Conservation (phyloP, 2,329 filamentous ascomycete genomes). For the Aureobasidium sp. region DNA sequence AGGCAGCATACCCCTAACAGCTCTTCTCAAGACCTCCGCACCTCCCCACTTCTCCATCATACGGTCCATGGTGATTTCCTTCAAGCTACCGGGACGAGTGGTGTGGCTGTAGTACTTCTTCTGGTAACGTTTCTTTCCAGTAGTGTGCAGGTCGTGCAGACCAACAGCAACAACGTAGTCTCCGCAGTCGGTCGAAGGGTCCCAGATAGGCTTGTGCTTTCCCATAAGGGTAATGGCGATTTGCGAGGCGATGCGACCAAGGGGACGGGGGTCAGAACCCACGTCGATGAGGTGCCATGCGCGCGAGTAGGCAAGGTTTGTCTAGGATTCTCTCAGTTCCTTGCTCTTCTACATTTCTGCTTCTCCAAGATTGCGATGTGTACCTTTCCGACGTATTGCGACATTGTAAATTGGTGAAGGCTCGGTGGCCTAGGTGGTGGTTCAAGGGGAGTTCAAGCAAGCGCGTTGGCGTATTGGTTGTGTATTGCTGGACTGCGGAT, state of each 20-base stretch:
- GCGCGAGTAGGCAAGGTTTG: slow-evolving; percentile 90
- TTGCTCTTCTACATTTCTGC: background rate
- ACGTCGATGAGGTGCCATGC: slow-evolving; percentile 89
- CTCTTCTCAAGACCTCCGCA: slow-evolving; percentile 80
- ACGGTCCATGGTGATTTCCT: slow-evolving; percentile 86
- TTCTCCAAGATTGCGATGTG: slow-evolving; percentile 21
- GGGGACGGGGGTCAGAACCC: slow-evolving; percentile 60
- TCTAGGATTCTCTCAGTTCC: slow-evolving; percentile 47
- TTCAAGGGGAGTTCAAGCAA: background rate
- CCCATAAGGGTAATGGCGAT: slow-evolving; percentile 90
- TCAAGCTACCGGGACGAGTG: slow-evolving; percentile 79
- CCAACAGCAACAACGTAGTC: slow-evolving; percentile 96
- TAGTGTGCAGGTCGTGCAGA: slow-evolving; percentile 78
- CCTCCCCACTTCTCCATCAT: slow-evolving; percentile 94
- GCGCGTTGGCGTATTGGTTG: background rate
- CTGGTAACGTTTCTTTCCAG: slow-evolving; percentile 85
- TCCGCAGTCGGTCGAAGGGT: slow-evolving; percentile 95
- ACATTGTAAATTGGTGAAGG: slow-evolving; percentile 48
- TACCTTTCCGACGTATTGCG: slow-evolving; percentile 70
- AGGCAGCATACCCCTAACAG: slow-evolving; percentile 93
- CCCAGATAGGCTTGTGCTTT: slow-evolving; percentile 97
- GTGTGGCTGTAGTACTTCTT: slow-evolving; percentile 96
- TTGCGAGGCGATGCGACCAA: slow-evolving; percentile 79
- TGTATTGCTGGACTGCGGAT: no score
- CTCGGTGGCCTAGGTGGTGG: background rate